Evolutionary conservation across 441 rosid genomes (phyloP), one percentile per base, ranked within the genome.

Genomic region (Erodium moschatum): DNA sequence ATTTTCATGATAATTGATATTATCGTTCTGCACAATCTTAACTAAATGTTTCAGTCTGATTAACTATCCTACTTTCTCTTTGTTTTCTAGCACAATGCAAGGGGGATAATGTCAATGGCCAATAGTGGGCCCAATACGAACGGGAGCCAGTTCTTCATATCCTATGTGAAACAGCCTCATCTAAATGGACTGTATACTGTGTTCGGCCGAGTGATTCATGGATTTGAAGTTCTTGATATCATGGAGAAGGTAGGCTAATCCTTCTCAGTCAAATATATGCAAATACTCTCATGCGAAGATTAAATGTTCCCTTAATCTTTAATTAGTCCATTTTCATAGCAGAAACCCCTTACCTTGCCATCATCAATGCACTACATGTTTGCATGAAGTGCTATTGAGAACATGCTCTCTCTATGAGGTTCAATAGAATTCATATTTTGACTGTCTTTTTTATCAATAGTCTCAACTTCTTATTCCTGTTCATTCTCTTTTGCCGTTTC

Each of bases 111-210:
- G 16, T 67, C 97, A 15, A 94, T 94, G 99, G 99, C 99, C 68
- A 89, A 94, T 71, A 94, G 96, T 65, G 97, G 99, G 15, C 96
- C 99, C 56, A 91, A 94, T 73, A 94, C 99, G 31, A 91, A 89
- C n/a, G 99, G 92, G 72, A 89, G 97, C 86, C 99, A 94, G 76
- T 94, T 94, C 78, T 94, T 94, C 79, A 66, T 94, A 16, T 44
- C 81, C 18, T 94, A 87, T 44, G 97, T 89, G 5, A 91, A 94
- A 82, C 97, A 91, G 75, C 99, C 97, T 20, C 97, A 91, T 81
- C 96, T 91, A 64, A 89, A 94, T 77, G 97, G 99, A 65, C 68
- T 87, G 65, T 91, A 94, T 86, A 91, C 98, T 15, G 74, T 91
- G 64, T 88, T 94, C 69, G 98, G 98, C 76, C 85, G 77, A 77